These are phyloP conservation scores for Saccharomycopsis sp. DNA, from an alignment of 805 yeast genomes.

Conservation along the genomic window DNA sequence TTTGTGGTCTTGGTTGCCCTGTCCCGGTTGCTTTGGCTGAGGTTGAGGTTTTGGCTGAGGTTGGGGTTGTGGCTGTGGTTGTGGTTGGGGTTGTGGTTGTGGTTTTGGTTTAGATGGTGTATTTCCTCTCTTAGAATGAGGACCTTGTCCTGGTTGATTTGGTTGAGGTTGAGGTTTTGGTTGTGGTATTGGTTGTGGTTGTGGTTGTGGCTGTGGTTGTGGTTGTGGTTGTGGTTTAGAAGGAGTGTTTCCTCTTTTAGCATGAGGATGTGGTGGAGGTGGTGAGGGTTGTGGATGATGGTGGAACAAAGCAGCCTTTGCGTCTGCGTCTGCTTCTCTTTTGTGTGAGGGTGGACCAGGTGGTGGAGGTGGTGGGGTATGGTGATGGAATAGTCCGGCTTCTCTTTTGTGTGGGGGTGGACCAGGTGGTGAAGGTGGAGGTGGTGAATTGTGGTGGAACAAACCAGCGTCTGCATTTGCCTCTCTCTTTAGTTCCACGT, in stretches of 20 bases:
- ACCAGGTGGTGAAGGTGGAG: background rate
- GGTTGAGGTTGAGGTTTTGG: constrained; percentile 9
- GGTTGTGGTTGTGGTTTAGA: background rate
- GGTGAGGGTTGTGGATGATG: background rate
- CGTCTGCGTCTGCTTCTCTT: background rate
- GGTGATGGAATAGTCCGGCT: background rate
- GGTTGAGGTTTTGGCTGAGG: background rate
- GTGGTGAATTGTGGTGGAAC: background rate
- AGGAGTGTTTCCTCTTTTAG: background rate
- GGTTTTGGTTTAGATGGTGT: constrained; percentile 6
- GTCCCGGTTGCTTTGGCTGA: background rate
- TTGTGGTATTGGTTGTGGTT: background rate
- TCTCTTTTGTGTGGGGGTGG: background rate
- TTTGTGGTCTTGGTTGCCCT: background rate
- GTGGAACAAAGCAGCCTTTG: background rate
- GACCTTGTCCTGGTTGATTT: constrained; percentile 5
- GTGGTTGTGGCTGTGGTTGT: constrained; percentile 8
- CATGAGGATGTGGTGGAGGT: background rate
- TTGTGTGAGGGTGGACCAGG: background rate
- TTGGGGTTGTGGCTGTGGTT: constrained; percentile 6
- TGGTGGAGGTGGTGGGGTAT: background rate
- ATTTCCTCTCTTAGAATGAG: background rate
- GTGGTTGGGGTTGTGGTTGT: constrained; percentile 15
- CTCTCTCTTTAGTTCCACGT: background rate
- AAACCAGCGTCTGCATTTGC: background rate